phyloP scores from a whole-genome alignment of 2,329 filamentous ascomycete species.

The Xylariales sp. region DNA sequence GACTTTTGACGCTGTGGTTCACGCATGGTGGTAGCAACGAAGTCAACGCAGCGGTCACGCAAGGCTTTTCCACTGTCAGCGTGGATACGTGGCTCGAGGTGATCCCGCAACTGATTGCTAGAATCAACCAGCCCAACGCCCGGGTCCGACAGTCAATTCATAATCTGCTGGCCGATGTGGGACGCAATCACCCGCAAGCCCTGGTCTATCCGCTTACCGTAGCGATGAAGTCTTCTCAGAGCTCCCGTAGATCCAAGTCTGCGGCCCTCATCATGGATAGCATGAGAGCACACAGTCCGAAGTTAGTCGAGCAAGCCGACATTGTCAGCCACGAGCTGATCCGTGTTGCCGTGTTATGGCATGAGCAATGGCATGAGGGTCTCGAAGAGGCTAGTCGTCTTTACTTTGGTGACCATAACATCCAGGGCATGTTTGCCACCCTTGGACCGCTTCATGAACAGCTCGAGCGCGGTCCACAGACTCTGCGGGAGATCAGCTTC shows the following conservation, averaged over 20 bases:
- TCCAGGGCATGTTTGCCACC: conserved; percentile 93
- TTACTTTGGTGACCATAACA: conserved; percentile 97
- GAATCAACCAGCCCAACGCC: conserved; percentile 92
- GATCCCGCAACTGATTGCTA: conserved; percentile 92
- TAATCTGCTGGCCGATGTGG: conserved; percentile 86
- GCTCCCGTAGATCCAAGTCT: conserved; percentile 76
- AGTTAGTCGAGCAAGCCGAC: conserved; percentile 90
- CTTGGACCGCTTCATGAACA: conserved; percentile 87
- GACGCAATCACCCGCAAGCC: conserved; percentile 90
- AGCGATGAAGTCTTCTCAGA: conserved; percentile 89
- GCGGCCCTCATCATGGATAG: conserved; percentile 95
- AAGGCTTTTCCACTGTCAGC: conserved; percentile 86
- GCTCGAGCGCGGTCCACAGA: conserved; percentile 87
- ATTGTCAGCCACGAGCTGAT: conserved; percentile 95
- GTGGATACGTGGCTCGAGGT: conserved; percentile 99
- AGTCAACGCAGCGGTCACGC: conserved; percentile 81
- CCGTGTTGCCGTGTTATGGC: conserved; percentile 93
- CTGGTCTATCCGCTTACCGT: conserved; percentile 96
- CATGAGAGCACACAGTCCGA: conserved; percentile 91
- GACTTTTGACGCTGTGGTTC: conserved; percentile 93
- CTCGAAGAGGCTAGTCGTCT: conserved; percentile 93
- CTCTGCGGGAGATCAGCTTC: conserved; percentile 92
- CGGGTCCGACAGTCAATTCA: conserved; percentile 88
- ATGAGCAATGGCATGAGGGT: conserved; percentile 98
- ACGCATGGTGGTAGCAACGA: conserved; percentile 83